Evolutionary conservation across 2,329 filamentous ascomycete genomes (phyloP), one percentile per base, ranked within the genome.

Genomic region (Epichloe elymi): DNA sequence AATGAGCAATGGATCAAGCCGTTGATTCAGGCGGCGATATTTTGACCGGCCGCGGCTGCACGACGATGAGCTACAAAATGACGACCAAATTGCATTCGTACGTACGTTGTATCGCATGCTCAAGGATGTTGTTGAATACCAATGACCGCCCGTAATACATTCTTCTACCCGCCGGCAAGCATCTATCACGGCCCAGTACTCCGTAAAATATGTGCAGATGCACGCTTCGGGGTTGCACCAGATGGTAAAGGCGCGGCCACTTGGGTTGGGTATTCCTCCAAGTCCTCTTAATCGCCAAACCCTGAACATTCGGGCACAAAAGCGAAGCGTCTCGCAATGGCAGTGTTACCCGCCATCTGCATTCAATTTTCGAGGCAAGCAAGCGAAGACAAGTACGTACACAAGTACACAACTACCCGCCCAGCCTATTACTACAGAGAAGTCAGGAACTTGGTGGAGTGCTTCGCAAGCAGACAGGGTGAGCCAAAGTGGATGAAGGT

Each of bases 1-100:
- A 20, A 41, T 33, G n/a, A 10, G n/a, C 46, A 33, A 19, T 33
- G 10, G n/a, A 10, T 11, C 37, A 33, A 15, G 26, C 38, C 33
- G 45, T 39, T 35, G 17, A 39, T 7, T 35, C 33, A 23, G 46
- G 38, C 38, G 23, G 26, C 20, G 19, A 10, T 3, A 17, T 49
- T 44, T 43, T 38, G 30, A 49, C 48, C 40, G 48, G 39, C 48
- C 40, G 48, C 48, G 8, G 48, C 40, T 49, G 48, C 43, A 43
- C 40, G 20, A 49, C 40, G 19, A 44, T 12, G 12, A 49, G 39
- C 47, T 37, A 49, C 39, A 20, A 35, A 35, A 15, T 8, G 36
- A 30, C 47, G 39, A 17, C 19, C 26, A 36, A 23, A 14, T 17
- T 33, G 26, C 11, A 33, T 48, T 36, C 10, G 33, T 15, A 11